These are phyloP conservation scores for Alternaria atra DNA, from an alignment of 2,329 filamentous ascomycete species.

Conservation along the genomic window DNA sequence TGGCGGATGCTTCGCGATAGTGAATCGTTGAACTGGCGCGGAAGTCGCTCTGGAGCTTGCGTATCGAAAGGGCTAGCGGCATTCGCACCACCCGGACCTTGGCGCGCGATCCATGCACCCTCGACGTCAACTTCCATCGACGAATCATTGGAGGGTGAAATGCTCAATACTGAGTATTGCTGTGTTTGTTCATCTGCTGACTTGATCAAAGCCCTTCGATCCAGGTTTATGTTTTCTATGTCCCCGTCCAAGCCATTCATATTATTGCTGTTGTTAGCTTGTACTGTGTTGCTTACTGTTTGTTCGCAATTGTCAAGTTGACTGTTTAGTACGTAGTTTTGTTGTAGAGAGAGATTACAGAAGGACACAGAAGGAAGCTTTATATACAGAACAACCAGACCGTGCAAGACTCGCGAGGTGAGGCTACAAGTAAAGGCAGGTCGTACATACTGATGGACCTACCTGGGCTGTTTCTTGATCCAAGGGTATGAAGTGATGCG, in stretches of 20 bases:
- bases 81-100: constrained; percentile 15
- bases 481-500: background rate
- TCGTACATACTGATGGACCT: background rate
- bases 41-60: constrained; percentile 23
- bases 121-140: constrained; percentile 9
- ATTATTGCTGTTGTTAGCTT: background rate
- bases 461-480: background rate
- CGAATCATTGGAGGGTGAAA: constrained; percentile 1
- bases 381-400: background rate
- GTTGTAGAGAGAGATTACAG: fast-evolving
- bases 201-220: background rate
- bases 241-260: background rate
- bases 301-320: background rate
- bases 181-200: background rate
- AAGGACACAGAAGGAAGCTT: fast-evolving
- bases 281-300: background rate
- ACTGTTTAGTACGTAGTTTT: too few relatives aligned
- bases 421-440: background rate
- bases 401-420: background rate
- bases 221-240: background rate
- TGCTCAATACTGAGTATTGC: background rate
- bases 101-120: constrained; percentile 16
- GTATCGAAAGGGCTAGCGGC: constrained; percentile 23
- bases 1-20: constrained; percentile 20
- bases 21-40: constrained; percentile 25